phyloP scores from a whole-genome alignment of 805 yeast genomes.

The Novakomyces olei region DNA sequence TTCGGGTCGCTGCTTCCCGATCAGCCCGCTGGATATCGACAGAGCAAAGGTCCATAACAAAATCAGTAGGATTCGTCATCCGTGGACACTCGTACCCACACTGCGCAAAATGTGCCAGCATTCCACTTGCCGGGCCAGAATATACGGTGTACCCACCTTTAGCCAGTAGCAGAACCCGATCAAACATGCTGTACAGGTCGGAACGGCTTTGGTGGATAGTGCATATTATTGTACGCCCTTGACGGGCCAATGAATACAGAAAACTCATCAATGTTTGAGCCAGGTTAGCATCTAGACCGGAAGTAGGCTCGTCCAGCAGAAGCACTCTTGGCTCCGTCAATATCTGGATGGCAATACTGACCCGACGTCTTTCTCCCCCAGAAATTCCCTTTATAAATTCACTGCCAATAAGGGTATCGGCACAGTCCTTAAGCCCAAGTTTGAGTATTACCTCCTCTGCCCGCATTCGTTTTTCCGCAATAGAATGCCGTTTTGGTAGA shows the following conservation, averaged over 20 bases:
- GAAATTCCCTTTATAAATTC: constrained; percentile 26
- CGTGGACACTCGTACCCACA: constrained; percentile 37
- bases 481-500: constrained; percentile 13
- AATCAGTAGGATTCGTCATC: constrained; percentile 52
- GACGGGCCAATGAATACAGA: not conserved
- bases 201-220: constrained; percentile 21
- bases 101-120: constrained; percentile 26
- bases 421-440: constrained; percentile 30
- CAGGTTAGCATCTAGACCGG: constrained; percentile 37
- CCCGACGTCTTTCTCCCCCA: constrained; percentile 32
- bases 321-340: constrained; percentile 32
- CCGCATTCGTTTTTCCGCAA: constrained; percentile 25
- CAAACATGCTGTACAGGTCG: constrained; percentile 15
- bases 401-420: constrained; percentile 31
- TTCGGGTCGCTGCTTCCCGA: constrained; percentile 21
- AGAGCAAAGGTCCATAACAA: constrained; percentile 46
- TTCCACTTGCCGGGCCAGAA: constrained; percentile 16
- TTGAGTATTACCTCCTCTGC: constrained; percentile 30
- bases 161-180: constrained; percentile 21
- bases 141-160: constrained; percentile 52
- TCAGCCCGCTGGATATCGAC: constrained; percentile 25
- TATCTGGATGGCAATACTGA: constrained; percentile 33
- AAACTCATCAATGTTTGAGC: constrained; percentile 13
- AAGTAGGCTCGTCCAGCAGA: constrained; percentile 42
- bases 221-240: constrained; percentile 3